Conservation (phyloP, 176 grass and related monocot species). For the Microstegium vimineum region DNA sequence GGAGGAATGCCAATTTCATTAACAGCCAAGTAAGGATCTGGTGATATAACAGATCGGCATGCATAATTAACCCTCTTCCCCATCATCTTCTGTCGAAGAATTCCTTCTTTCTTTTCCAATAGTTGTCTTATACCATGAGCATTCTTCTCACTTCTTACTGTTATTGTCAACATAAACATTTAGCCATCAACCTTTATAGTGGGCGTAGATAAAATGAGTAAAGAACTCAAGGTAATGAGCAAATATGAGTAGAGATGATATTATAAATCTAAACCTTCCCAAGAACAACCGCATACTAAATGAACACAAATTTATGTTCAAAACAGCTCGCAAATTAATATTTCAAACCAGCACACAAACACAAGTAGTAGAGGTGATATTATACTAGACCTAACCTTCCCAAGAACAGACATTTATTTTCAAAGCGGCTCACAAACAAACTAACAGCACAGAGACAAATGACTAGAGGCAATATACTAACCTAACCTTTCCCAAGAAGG, state of each 20-base stretch:
- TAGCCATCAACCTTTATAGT: neutral
- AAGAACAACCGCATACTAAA: neutral
- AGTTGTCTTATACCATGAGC: conserved; percentile 66
- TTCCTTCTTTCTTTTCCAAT: conserved; percentile 89
- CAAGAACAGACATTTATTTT: neutral
- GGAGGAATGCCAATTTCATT: conserved; percentile 99
- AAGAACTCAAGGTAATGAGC: neutral
- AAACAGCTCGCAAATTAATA: neutral
- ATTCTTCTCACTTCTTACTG: conserved; percentile 63
- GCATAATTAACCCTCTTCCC: conserved; percentile 98
- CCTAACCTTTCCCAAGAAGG: neutral
- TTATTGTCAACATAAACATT: conserved; percentile 41
- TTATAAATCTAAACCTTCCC: neutral
- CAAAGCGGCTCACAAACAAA: neutral
- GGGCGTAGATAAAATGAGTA: neutral
- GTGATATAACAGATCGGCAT: conserved; percentile 92
- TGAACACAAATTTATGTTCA: neutral
- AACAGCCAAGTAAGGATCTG: conserved; percentile 87
- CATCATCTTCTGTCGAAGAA: conserved; percentile 98
- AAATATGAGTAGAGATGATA: neutral
- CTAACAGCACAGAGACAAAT: neutral
- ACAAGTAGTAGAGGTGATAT: neutral
- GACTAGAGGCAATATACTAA: neutral
- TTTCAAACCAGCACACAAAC: neutral
- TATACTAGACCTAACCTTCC: neutral